Evolutionary conservation across 345 rosid species (phyloP).

Genomic region (Jatropha curcas): DNA sequence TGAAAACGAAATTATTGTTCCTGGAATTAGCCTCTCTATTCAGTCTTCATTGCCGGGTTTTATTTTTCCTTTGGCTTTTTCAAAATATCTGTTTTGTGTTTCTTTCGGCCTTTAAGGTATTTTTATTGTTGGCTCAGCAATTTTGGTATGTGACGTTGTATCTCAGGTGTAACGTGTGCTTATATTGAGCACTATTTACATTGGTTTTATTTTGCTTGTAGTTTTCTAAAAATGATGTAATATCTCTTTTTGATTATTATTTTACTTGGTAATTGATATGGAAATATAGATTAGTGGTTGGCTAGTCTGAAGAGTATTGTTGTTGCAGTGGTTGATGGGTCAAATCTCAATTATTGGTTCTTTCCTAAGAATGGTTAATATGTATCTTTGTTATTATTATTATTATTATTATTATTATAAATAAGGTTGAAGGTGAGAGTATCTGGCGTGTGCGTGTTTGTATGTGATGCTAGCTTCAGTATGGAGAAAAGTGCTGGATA

Average conservation of each 20-base stretch:
- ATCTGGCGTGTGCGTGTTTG: not conserved
- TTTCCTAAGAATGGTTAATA: conserved; percentile 20
- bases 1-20: not conserved
- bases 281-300: conserved; percentile 27
- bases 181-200: too few relatives aligned
- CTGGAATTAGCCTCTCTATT: not conserved
- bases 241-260: conserved; percentile 2
- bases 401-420: not conserved
- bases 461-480: not conserved
- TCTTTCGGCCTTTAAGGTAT: conserved; percentile 8
- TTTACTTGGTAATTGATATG: conserved; percentile 15
- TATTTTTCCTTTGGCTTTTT: not conserved
- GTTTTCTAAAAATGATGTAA: not conserved
- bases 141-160: conserved; percentile 8
- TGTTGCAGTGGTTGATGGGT: conserved; percentile 33
- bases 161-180: not conserved
- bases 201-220: not conserved
- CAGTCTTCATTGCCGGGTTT: not conserved
- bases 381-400: conserved; percentile 2
- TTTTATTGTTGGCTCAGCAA: conserved; percentile 12
- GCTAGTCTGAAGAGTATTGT: conserved; percentile 10
- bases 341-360: conserved; percentile 30
- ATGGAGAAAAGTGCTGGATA: conserved; percentile 20
- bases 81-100: not conserved
- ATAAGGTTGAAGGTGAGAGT: not conserved